These are phyloP conservation scores for Ulota crispa DNA, from an alignment of 225 moss, liverwort and hornwort species.

Conservation along the genomic window DNA sequence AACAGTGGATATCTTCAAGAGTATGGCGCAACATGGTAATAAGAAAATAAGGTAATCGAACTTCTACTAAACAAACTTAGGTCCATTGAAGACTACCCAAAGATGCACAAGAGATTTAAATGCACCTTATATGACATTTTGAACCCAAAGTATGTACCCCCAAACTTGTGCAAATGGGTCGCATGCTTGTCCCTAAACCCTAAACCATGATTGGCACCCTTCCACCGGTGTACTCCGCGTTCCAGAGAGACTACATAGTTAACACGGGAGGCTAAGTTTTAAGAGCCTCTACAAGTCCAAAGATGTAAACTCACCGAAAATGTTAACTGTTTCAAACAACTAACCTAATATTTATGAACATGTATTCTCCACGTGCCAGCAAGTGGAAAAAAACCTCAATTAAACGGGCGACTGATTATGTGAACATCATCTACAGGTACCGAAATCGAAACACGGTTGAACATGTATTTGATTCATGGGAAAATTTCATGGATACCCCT, in stretches of 20 bases:
- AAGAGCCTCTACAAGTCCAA: not conserved
- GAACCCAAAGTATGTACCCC: not conserved
- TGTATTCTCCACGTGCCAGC: not conserved
- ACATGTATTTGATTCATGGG: no score
- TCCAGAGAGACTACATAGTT: not conserved
- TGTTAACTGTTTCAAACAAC: not conserved
- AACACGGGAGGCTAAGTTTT: not conserved
- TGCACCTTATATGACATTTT: not conserved
- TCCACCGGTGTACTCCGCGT: not conserved
- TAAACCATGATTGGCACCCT: not conserved
- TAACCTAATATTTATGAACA: fast-evolving
- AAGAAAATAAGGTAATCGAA: not conserved
- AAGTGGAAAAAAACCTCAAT: not conserved
- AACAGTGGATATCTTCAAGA: not conserved
- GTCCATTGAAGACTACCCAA: not conserved
- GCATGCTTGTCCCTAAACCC: not conserved
- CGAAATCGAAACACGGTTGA: slow-evolving; percentile 25
- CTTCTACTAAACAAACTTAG: not conserved
- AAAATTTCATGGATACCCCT: no score
- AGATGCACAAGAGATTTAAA: not conserved
- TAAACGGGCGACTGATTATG: no score
- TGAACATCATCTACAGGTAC: not conserved
- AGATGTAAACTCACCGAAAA: not conserved
- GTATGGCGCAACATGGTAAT: not conserved
- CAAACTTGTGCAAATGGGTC: not conserved